Percentiles rank a stretch among this genome's conserved stretches.
These are phyloP conservation scores for Paecilomyces niveus DNA, from an alignment of 2,329 filamentous ascomycete genomes.

Conservation along the genomic window DNA sequence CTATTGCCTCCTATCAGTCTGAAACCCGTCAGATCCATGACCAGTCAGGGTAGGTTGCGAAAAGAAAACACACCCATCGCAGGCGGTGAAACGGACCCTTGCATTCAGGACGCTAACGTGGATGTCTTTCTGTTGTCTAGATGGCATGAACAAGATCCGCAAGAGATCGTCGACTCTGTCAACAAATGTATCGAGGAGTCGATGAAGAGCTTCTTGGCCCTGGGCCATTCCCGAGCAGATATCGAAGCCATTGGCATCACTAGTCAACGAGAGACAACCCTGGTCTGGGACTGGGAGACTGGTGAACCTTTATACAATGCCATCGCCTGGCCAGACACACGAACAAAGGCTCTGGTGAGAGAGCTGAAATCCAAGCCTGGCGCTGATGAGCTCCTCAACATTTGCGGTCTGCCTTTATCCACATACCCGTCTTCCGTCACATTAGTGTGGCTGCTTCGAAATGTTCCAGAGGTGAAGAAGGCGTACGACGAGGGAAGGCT, in stretches of 20 bases:
- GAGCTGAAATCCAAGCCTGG: slow-evolving; percentile 63
- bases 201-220: slow-evolving; percentile 61
- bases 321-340: slow-evolving; percentile 85
- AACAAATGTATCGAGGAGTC: slow-evolving; percentile 74
- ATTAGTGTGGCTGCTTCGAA: slow-evolving; percentile 71
- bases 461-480: slow-evolving; percentile 60
- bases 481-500: slow-evolving; percentile 71
- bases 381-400: slow-evolving; percentile 60
- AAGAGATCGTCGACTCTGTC: slow-evolving; percentile 67
- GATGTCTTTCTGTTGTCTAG: slow-evolving; percentile 34
- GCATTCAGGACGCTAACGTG: background rate
- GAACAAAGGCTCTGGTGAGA: slow-evolving; percentile 67
- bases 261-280: slow-evolving; percentile 81
- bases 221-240: slow-evolving; percentile 59
- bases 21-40: slow-evolving; percentile 82
- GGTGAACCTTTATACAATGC: slow-evolving; percentile 77
- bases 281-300: slow-evolving; percentile 76
- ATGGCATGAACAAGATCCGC: slow-evolving; percentile 85
- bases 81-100: background rate
- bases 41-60: slow-evolving; percentile 63
- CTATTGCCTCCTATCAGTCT: slow-evolving; percentile 75
- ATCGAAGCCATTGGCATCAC: slow-evolving; percentile 79
- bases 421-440: slow-evolving; percentile 87
- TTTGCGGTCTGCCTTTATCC: slow-evolving; percentile 76
- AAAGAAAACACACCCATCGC: too few species aligned